These are phyloP conservation scores for Xylariaceae sp. DNA, from an alignment of 2,329 filamentous ascomycete species.

Conservation along the genomic window DNA sequence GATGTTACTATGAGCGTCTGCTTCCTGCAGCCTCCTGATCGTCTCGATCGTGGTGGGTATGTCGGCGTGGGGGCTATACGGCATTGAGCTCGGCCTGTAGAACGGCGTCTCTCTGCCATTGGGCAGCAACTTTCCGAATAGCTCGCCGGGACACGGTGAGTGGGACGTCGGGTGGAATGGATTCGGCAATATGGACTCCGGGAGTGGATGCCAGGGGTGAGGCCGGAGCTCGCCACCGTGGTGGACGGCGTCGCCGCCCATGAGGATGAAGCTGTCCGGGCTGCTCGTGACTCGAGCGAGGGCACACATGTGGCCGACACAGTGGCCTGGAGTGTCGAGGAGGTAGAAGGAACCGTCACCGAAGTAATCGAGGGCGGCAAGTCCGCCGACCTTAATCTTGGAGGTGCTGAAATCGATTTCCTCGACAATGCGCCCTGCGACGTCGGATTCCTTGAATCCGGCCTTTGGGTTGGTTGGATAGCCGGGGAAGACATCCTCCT, in stretches of 20 bases:
- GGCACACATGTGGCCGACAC: constrained; percentile 24
- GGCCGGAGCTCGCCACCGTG: constrained; percentile 24
- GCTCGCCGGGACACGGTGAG: constrained; percentile 30
- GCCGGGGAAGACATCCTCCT: constrained; percentile 19
- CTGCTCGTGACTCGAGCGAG: constrained; percentile 26
- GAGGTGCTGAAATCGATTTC: constrained; percentile 24
- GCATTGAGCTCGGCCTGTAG: constrained; percentile 24
- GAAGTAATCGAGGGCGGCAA: constrained; percentile 25
- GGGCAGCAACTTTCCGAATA: constrained; percentile 31
- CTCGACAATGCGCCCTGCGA: constrained; percentile 18
- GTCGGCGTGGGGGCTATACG: constrained; percentile 10
- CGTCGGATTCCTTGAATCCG: constrained; percentile 17
- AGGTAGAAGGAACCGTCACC: constrained; percentile 27
- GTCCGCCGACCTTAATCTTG: constrained; percentile 17
- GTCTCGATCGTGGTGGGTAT: constrained; percentile 25
- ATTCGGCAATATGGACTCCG: constrained; percentile 34
- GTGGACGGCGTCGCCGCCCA: constrained; percentile 24
- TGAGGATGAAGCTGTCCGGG: constrained; percentile 28
- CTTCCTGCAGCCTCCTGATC: constrained; percentile 22
- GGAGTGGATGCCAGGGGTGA: constrained; percentile 21
- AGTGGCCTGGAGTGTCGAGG: constrained; percentile 26
- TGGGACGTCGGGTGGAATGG: constrained; percentile 31
- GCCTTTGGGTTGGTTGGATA: constrained; percentile 18
- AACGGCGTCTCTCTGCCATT: constrained; percentile 30
- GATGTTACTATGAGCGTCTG: constrained; percentile 24